phyloP scores from a whole-genome alignment of 2,329 filamentous ascomycete species.

The Beauveria asiatica region DNA sequence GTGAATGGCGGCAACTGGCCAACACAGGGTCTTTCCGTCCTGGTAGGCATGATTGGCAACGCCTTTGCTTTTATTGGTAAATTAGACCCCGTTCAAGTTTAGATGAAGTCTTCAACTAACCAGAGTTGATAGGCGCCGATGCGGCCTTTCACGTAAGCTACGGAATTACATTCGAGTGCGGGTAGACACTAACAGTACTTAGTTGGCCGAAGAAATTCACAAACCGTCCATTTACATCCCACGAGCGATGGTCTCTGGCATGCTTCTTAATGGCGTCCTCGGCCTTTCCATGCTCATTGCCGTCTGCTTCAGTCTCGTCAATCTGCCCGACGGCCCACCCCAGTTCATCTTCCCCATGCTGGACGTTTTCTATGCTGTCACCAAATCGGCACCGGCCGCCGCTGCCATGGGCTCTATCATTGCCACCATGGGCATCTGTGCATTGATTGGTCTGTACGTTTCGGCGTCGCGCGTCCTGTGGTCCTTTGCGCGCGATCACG shows the following conservation, averaged over 20 bases:
- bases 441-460: conserved; percentile 44
- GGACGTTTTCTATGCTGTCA: conserved; percentile 45
- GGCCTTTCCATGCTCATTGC: conserved; percentile 49
- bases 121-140: conserved; percentile 13
- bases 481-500: conserved; percentile 37
- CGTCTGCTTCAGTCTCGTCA: conserved; percentile 40
- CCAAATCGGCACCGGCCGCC: conserved; percentile 37
- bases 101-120: neutral
- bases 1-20: conserved; percentile 35
- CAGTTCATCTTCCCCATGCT: conserved; percentile 43
- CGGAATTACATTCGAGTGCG: too few relatives aligned
- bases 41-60: conserved; percentile 34
- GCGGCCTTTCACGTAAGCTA: conserved; percentile 20
- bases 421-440: conserved; percentile 39
- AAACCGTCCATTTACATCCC: conserved; percentile 43
- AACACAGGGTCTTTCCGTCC: conserved; percentile 24
- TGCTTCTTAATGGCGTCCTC: conserved; percentile 41
- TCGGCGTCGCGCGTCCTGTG: conserved; percentile 50
- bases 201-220: conserved; percentile 24
- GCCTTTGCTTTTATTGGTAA: conserved; percentile 26
- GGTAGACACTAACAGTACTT: neutral
- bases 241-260: conserved; percentile 37
- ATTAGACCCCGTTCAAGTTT: neutral
- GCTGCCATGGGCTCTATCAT: conserved; percentile 42
- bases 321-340: conserved; percentile 33